phyloP scores from a whole-genome alignment of 1,284 basidiomycete genomes.

The Naganishia sp. region DNA sequence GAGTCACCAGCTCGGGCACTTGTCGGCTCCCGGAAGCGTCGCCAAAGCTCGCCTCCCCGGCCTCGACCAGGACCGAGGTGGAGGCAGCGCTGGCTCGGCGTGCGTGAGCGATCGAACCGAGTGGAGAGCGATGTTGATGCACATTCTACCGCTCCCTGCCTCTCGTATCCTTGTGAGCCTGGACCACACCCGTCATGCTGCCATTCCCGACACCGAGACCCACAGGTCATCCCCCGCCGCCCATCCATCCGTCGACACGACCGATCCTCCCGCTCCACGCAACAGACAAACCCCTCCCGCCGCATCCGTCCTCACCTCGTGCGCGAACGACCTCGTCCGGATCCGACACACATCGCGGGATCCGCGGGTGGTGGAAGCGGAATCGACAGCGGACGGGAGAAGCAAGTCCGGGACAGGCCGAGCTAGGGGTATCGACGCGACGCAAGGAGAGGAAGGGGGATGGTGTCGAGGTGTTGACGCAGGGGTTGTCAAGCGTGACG shows the following conservation, averaged over 20 bases:
- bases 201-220: not conserved
- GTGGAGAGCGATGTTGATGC: conserved; percentile 4
- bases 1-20: no score
- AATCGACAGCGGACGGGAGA: conserved; percentile 4
- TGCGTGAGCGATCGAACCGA: no score
- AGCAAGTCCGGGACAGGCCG: conserved; percentile 18
- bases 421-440: conserved; percentile 2
- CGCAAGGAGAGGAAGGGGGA: not conserved
- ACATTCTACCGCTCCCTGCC: not conserved
- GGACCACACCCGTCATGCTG: not conserved
- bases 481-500: conserved; percentile 1
- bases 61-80: no score
- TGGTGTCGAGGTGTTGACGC: conserved; percentile 20
- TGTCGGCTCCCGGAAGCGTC: no score
- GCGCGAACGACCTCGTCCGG: not conserved
- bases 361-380: conserved; percentile 20
- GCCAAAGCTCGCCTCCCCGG: no score
- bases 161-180: not conserved
- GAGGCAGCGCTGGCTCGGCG: no score
- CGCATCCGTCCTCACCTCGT: not conserved
- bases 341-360: not conserved
- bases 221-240: not conserved
- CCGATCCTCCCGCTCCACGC: conserved; percentile 11
- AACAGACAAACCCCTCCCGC: conserved; percentile 7
- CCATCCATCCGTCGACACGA: not conserved